Evolutionary conservation across 2,329 filamentous ascomycete genomes (phyloP), one percentile per base, ranked within the genome.

Genomic region (Cytospora piceae): DNA sequence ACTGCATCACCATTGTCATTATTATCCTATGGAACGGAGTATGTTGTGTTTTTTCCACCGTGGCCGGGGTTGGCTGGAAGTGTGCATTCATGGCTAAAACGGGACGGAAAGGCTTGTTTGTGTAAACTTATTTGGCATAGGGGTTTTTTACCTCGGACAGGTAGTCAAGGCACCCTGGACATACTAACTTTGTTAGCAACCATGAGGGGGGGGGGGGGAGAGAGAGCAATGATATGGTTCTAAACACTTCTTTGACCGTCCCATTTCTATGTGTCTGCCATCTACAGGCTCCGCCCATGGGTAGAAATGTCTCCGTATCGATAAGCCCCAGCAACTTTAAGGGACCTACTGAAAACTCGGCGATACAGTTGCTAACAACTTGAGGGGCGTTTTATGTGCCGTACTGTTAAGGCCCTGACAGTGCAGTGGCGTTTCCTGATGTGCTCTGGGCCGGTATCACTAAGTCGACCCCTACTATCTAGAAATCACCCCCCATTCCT

Each of bases 1-100:
- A 57, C 31, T 37, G 62, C 62, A 60, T 64, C 34, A 53, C 29
- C 53, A 27, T 62, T 61, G 58, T 24, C 54, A 49, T 65, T 52
- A 56, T 49, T 58, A 57, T 31, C 9, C 42, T 57, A 27, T 59
- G 34, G 31, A 17, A 56, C 46, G 63, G 53, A 56, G 58, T 66
- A 37, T 54, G 6, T n/a, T 42, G 24, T 55, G 24, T 17, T 49
- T 49, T 11, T 22, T 8, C 22, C 7, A 8, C 11, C n/a, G 46
- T 49, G 46, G 46, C n/a, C 61, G 53, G 34, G 61, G 53, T 46
- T 32, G 61, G 61, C 61, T 52, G 61, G 53, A 52, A 55, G 22
- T 24, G 46, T 57, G n/a, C n/a, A 8, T 57, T 57, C 54, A 57
- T 57, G 24, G 51, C 31, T 15, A 63, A 63, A 63, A 63, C 27